These are phyloP conservation scores for Blastomyces silverae DNA, from an alignment of 2,329 filamentous ascomycete species.

Conservation along the genomic window DNA sequence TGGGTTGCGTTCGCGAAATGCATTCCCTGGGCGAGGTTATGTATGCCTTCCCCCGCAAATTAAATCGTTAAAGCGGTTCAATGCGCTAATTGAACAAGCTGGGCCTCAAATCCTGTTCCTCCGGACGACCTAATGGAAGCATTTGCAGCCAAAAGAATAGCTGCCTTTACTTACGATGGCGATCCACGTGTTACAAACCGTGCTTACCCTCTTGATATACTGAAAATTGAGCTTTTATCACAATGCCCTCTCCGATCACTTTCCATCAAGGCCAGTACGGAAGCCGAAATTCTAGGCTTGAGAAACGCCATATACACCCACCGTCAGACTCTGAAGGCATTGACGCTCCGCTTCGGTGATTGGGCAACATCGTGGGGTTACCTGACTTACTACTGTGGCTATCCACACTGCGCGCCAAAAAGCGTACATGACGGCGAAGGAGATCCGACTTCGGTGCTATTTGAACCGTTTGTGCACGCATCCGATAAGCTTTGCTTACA, in stretches of 20 bases:
- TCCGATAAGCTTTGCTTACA: background rate
- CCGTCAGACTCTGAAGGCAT: background rate
- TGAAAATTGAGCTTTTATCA: background rate
- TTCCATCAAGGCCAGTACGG: constrained; percentile 1
- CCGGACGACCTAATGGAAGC: background rate
- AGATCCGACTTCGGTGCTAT: background rate
- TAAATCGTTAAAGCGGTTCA: background rate
- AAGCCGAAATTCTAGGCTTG: background rate
- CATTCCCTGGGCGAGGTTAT: background rate
- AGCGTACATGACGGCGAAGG: background rate
- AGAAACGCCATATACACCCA: background rate
- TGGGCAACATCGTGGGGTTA: background rate
- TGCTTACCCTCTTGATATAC: background rate
- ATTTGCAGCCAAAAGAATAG: background rate
- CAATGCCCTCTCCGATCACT: background rate
- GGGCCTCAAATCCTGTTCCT: constrained; percentile 2
- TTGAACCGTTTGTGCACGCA: background rate
- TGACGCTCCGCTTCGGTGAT: constrained; percentile 1
- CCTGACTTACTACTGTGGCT: background rate
- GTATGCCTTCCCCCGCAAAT: background rate
- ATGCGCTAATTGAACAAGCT: background rate
- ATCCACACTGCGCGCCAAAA: background rate
- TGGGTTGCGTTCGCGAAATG: constrained; percentile 5
- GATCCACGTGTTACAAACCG: background rate
- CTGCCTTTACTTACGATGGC: background rate